Conservation (phyloP, 2,329 filamentous ascomycete genomes). For the Cercospora beticola region DNA sequence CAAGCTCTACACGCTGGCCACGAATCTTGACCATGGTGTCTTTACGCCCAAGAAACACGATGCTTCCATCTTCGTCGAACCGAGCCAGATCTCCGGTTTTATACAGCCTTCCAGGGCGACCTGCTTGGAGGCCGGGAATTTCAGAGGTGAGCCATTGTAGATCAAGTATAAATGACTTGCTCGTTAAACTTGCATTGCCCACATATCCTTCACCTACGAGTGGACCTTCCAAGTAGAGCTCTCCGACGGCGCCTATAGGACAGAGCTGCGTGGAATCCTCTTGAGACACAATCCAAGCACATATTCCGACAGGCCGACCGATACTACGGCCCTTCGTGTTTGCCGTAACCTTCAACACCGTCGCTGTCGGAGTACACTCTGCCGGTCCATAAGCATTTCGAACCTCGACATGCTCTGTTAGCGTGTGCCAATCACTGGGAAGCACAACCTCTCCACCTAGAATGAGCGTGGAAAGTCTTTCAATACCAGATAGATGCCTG, state of each 20-base stretch:
- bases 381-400: background rate
- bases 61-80: background rate
- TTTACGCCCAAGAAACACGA: background rate
- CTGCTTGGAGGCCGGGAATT: background rate
- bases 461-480: background rate
- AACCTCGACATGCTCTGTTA: background rate
- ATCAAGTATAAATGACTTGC: background rate
- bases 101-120: background rate
- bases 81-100: background rate
- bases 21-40: background rate
- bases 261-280: background rate
- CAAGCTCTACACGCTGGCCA: background rate
- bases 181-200: background rate
- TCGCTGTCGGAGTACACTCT: background rate
- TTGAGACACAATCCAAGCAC: background rate
- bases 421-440: background rate
- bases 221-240: background rate
- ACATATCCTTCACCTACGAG: background rate
- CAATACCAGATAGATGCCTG: background rate
- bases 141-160: background rate
- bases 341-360: background rate
- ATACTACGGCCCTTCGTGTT: background rate
- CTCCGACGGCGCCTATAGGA: background rate
- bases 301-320: background rate
- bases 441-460: background rate